Conservation (phyloP, 805 yeast species). For the Yarrowia osloensis region DNA sequence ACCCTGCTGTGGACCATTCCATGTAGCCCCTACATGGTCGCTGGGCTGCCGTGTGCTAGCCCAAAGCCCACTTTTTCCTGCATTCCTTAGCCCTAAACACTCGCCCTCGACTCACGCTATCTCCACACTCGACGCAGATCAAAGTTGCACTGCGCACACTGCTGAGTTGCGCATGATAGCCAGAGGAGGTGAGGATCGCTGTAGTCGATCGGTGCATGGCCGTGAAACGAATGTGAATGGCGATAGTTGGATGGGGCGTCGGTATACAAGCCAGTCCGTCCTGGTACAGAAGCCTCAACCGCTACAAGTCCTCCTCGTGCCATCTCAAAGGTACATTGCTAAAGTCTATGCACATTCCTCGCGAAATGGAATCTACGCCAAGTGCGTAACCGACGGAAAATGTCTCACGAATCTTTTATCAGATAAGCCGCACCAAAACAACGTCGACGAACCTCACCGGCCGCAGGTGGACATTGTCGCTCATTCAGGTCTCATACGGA, state of each 20-base stretch:
- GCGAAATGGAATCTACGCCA: neutral
- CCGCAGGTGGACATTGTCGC: no score
- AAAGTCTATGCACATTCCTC: constrained; percentile 18
- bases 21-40: neutral
- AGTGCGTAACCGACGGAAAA: neutral
- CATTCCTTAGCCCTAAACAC: neutral
- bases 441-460: neutral
- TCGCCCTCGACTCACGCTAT: neutral
- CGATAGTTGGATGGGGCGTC: no score
- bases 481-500: no score
- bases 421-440: neutral
- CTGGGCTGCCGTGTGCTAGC: neutral
- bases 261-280: no score
- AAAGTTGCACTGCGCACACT: neutral
- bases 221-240: constrained; percentile 3
- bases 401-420: neutral
- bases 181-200: neutral
- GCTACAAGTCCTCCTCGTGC: no score
- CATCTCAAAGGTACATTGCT: neutral
- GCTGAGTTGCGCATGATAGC: neutral
- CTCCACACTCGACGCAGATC: neutral
- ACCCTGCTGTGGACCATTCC: constrained; percentile 2
- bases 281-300: no score
- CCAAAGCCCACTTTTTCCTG: neutral
- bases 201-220: constrained; percentile 13